Evolutionary conservation across 495 filamentous ascomycete genomes (phyloP).

Genomic region (Tuber brumale): DNA sequence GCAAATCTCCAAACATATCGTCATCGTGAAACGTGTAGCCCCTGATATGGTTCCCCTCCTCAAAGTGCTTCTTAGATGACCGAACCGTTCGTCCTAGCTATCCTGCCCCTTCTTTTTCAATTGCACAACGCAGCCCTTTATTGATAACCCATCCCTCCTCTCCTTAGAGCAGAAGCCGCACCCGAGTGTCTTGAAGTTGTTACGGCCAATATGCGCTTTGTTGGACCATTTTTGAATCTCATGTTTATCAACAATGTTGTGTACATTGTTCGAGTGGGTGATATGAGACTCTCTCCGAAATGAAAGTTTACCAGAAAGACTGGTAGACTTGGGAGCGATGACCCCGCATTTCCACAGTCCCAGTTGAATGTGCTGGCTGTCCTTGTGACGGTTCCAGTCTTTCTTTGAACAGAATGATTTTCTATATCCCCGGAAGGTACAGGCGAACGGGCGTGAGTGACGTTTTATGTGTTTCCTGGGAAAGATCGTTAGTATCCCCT

Average conservation of each 20-base stretch:
- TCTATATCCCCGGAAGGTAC: slow-evolving; percentile 66
- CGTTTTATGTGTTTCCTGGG: slow-evolving; percentile 80
- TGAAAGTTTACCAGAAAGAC: slow-evolving; percentile 54
- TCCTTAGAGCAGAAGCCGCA: slow-evolving; percentile 70
- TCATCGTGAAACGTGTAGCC: slow-evolving; percentile 30
- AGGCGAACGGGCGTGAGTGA: slow-evolving; percentile 79
- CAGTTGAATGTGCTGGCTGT: slow-evolving; percentile 69
- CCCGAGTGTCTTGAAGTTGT: slow-evolving; percentile 69
- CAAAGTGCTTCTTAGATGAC: slow-evolving; percentile 85
- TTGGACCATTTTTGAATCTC: slow-evolving; percentile 47
- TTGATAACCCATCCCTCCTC: slow-evolving; percentile 1
- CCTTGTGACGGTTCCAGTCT: slow-evolving; percentile 96
- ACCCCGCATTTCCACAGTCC: slow-evolving; percentile 71
- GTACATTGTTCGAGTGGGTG: slow-evolving; percentile 44
- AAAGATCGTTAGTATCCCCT: slow-evolving; percentile 13
- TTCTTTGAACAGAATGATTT: slow-evolving; percentile 87
- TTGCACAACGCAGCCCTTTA: slow-evolving; percentile 37
- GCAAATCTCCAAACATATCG: slow-evolving; percentile 19
- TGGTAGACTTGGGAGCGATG: slow-evolving; percentile 19
- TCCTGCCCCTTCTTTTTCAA: slow-evolving; percentile 50
- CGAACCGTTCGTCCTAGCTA: slow-evolving; percentile 69
- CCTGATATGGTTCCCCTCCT: slow-evolving; percentile 43
- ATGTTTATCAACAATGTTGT: slow-evolving; percentile 46
- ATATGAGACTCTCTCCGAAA: slow-evolving; percentile 57
- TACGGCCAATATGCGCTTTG: slow-evolving; percentile 56